Conservation (phyloP, 129 eudicot genomes). For the Ambrosia trifida region DNA sequence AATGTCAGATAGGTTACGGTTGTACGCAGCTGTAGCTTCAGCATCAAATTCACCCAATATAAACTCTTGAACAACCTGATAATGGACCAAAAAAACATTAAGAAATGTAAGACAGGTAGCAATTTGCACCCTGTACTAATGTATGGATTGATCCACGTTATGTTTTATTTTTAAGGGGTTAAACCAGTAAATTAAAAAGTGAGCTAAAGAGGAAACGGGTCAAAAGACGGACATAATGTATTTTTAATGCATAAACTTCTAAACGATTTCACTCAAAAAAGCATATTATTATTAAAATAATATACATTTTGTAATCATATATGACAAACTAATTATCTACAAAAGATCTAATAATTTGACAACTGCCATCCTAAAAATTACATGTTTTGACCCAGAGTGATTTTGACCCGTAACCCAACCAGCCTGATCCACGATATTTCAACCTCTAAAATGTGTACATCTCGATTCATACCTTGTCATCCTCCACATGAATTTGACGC, state of each 20-base stretch:
- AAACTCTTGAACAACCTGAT: constrained; percentile 83
- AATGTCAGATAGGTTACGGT: constrained; percentile 71
- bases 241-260: neutral
- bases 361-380: neutral
- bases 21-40: constrained; percentile 83
- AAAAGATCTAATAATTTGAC: neutral
- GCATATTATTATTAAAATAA: neutral
- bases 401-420: neutral
- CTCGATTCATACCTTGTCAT: constrained; percentile 52
- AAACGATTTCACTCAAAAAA: neutral
- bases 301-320: neutral
- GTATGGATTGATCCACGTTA: neutral
- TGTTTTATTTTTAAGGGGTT: neutral
- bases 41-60: constrained; percentile 77
- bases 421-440: neutral
- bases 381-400: neutral
- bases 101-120: neutral
- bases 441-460: neutral
- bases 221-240: neutral
- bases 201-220: neutral
- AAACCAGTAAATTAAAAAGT: neutral
- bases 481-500: constrained; percentile 83
- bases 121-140: neutral
- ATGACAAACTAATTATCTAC: neutral
- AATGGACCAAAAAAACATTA: too few relatives aligned